phyloP scores from a whole-genome alignment of 2,329 filamentous ascomycete genomes.

The Bipolaris gigantea region DNA sequence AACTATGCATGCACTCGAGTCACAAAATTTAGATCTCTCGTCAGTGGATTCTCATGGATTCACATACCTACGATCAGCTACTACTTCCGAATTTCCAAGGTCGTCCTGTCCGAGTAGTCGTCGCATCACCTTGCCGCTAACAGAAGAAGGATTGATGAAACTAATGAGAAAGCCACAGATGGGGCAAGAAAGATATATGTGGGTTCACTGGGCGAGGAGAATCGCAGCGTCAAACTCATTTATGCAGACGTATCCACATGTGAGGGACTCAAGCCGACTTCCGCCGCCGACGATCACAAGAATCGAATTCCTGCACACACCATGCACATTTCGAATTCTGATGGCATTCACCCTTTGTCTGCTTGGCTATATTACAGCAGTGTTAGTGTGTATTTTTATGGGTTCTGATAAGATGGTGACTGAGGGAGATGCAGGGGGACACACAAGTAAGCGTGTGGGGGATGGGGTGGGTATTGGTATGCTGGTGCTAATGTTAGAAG shows the following conservation, averaged over 20 bases:
- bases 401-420: too few species aligned
- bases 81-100: constrained; percentile 11
- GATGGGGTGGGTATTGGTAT: not conserved
- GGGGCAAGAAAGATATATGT: constrained; percentile 46
- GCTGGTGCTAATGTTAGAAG: not conserved
- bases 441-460: not conserved
- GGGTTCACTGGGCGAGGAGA: constrained; percentile 50
- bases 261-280: not conserved
- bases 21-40: constrained; percentile 19
- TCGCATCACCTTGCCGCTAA: constrained; percentile 36
- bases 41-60: constrained; percentile 9
- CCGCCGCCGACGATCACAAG: not conserved
- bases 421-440: not conserved
- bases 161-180: constrained; percentile 38
- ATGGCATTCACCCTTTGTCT: not conserved
- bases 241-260: not conserved
- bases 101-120: constrained; percentile 23
- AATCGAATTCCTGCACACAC: not conserved
- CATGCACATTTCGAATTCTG: not conserved
- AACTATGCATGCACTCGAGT: constrained; percentile 35
- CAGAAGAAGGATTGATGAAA: constrained; percentile 44
- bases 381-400: not conserved
- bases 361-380: not conserved
- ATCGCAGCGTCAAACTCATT: constrained; percentile 21
- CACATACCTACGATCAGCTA: constrained; percentile 10